Conservation (phyloP, 164 flowering plant species). For the Berberis vulgaris region DNA sequence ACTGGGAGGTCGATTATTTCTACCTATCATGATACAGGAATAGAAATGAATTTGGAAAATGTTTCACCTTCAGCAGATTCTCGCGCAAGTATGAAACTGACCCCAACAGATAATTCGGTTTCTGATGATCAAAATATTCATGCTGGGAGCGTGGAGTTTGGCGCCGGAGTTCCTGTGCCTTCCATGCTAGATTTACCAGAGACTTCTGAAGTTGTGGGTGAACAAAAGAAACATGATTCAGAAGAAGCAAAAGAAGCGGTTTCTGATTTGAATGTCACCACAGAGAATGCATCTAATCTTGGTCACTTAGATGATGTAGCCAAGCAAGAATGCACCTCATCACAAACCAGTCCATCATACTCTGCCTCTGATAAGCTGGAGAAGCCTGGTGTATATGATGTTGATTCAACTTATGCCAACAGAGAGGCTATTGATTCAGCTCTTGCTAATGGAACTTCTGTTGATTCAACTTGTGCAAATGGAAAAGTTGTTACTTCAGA, state of each 20-base stretch:
- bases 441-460: too few species aligned
- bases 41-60: constrained; percentile 21
- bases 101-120: constrained; percentile 18
- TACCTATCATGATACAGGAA: constrained; percentile 21
- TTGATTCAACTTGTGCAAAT: too few species aligned
- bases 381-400: too few species aligned
- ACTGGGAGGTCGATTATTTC: constrained; percentile 21
- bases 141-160: constrained; percentile 58
- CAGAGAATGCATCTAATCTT: constrained; percentile 5
- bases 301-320: constrained; percentile 10
- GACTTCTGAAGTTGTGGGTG: constrained; percentile 26
- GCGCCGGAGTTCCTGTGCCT: constrained; percentile 62
- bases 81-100: neutral
- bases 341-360: constrained; percentile 11
- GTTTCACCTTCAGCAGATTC: constrained; percentile 21
- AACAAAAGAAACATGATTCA: constrained; percentile 22
- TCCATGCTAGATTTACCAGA: constrained; percentile 83
- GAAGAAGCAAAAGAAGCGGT: constrained; percentile 9
- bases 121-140: constrained; percentile 19
- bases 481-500: too few species aligned
- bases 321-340: constrained; percentile 9
- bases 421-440: too few species aligned
- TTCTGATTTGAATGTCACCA: constrained; percentile 4
- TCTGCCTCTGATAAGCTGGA: constrained; percentile 8
- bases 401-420: too few species aligned